phyloP scores from a whole-genome alignment of 139 green algal species.

The Mychonastes homosphaera region DNA sequence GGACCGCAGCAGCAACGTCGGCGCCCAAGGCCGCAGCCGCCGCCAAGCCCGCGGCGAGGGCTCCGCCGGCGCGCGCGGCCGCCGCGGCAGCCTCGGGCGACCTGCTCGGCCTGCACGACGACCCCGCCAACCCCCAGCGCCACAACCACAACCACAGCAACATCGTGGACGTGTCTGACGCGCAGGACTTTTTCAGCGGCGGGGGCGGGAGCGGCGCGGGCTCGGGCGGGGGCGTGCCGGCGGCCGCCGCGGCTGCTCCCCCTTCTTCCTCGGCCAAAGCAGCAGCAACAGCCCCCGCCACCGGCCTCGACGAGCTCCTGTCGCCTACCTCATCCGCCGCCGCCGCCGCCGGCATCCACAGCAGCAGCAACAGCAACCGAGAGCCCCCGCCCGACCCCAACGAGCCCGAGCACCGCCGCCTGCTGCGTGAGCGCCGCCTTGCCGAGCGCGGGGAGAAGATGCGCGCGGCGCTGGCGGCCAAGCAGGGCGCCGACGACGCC shows the following conservation, averaged over 20 bases:
- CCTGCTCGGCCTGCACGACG: constrained; percentile 6
- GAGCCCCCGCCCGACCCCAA: too few relatives aligned
- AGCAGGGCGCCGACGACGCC: constrained; percentile 41
- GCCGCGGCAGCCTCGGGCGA: neutral
- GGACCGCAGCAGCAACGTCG: neutral
- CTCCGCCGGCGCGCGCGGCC: neutral
- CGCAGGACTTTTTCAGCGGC: constrained; percentile 37
- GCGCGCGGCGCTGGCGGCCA: constrained; percentile 33
- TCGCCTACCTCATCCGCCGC: too few relatives aligned
- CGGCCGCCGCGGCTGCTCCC: too few relatives aligned
- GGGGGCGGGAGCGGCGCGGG: too few relatives aligned
- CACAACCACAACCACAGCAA: neutral
- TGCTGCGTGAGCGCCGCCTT: constrained; percentile 22
- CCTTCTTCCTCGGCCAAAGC: too few relatives aligned
- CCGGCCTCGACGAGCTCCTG: too few relatives aligned
- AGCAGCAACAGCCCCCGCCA: too few relatives aligned
- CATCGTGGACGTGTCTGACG: constrained; percentile 17
- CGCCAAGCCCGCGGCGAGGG: neutral
- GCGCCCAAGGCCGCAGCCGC: neutral
- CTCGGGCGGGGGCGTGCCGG: too few relatives aligned
- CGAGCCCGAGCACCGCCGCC: constrained; percentile 23
- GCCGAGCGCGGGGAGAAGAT: constrained; percentile 44
- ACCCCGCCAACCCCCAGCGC: neutral
- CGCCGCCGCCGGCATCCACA: too few relatives aligned
- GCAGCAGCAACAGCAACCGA: too few relatives aligned